A percentile compares a stretch with the other conserved stretches of the same genome.
Conservation (phyloP, 352 stramenopile genomes). For the Pythium aquatile region DNA sequence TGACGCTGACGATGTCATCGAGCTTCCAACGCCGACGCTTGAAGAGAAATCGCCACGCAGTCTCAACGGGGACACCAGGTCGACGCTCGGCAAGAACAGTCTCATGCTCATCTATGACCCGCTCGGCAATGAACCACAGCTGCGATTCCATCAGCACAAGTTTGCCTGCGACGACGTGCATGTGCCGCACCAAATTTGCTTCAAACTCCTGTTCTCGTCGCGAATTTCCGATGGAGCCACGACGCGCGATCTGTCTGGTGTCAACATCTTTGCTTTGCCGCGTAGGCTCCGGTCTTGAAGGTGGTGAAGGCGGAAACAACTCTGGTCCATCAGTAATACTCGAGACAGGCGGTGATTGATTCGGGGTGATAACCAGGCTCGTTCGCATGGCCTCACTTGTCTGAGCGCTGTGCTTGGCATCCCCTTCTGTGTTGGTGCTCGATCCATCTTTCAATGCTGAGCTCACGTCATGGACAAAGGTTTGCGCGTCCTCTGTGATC, state of each 20-base stretch:
- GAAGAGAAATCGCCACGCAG: slow-evolving; percentile 69
- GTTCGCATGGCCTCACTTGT: neutral
- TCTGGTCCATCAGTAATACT: slow-evolving; percentile 1
- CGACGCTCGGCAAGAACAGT: slow-evolving; percentile 53
- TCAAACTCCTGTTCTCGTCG: slow-evolving; percentile 41
- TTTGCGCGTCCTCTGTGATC: slow-evolving; percentile 65
- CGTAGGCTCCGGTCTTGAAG: slow-evolving; percentile 5
- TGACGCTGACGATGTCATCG: slow-evolving; percentile 68
- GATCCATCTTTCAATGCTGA: slow-evolving; percentile 43
- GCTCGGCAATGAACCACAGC: slow-evolving; percentile 62
- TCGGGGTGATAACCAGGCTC: neutral
- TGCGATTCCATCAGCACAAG: slow-evolving; percentile 50
- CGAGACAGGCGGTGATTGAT: neutral
- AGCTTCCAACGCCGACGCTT: slow-evolving; percentile 66
- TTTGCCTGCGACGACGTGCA: slow-evolving; percentile 69
- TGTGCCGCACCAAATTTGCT: slow-evolving; percentile 70
- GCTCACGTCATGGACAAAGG: slow-evolving; percentile 58
- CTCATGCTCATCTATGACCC: slow-evolving; percentile 78
- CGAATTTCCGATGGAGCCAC: slow-evolving; percentile 8
- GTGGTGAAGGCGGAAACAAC: slow-evolving; percentile 27
- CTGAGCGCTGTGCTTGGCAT: slow-evolving; percentile 7
- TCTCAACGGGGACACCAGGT: slow-evolving; percentile 36
- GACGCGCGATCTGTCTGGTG: slow-evolving; percentile 3
- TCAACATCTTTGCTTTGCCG: neutral
- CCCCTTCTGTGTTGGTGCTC: neutral